These are phyloP conservation scores for Pestalotiopsis sp. DNA, from an alignment of 2,329 filamentous ascomycete species.

Conservation along the genomic window DNA sequence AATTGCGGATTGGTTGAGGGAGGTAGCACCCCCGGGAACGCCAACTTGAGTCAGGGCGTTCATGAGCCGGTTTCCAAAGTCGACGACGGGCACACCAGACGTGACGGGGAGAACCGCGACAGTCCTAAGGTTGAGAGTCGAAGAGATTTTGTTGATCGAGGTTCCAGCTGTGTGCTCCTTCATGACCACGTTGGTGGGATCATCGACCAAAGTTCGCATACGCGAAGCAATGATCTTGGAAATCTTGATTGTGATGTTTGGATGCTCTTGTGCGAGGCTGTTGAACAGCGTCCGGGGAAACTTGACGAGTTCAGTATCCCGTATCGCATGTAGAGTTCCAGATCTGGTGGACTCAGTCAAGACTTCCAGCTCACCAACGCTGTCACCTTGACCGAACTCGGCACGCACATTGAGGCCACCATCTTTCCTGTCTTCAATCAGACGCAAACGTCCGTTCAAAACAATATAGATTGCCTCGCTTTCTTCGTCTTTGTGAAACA, in stretches of 20 bases:
- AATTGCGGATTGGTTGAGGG: slow-evolving; percentile 90
- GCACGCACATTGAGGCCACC: slow-evolving; percentile 85
- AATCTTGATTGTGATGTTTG: slow-evolving; percentile 97
- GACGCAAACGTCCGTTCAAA: slow-evolving; percentile 85
- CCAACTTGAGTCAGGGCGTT: slow-evolving; percentile 89
- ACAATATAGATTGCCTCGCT: slow-evolving; percentile 99
- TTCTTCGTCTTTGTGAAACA: slow-evolving; percentile 91
- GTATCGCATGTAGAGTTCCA: slow-evolving; percentile 91
- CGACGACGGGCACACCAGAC: slow-evolving; percentile 87
- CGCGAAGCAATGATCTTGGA: slow-evolving; percentile 97
- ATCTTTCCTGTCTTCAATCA: slow-evolving; percentile 80
- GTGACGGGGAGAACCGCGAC: slow-evolving; percentile 92
- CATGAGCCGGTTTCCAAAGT: slow-evolving; percentile 89
- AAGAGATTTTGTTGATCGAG: slow-evolving; percentile 71
- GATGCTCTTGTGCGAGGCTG: slow-evolving; percentile 94
- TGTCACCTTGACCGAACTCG: slow-evolving; percentile 96
- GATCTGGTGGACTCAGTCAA: slow-evolving; percentile 92
- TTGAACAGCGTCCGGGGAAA: slow-evolving; percentile 97
- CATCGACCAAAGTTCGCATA: slow-evolving; percentile 87
- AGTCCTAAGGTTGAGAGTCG: slow-evolving; percentile 88
- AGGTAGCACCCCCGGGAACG: slow-evolving; percentile 85
- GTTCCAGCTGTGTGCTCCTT: slow-evolving; percentile 64
- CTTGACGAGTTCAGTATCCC: slow-evolving; percentile 94
- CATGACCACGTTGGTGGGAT: slow-evolving; percentile 69
- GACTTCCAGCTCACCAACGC: slow-evolving; percentile 94